A percentile compares a stretch with the other conserved stretches of the same genome.
These are phyloP conservation scores for Cladorrhinum samala DNA, from an alignment of 495 filamentous ascomycete genomes.

Conservation along the genomic window DNA sequence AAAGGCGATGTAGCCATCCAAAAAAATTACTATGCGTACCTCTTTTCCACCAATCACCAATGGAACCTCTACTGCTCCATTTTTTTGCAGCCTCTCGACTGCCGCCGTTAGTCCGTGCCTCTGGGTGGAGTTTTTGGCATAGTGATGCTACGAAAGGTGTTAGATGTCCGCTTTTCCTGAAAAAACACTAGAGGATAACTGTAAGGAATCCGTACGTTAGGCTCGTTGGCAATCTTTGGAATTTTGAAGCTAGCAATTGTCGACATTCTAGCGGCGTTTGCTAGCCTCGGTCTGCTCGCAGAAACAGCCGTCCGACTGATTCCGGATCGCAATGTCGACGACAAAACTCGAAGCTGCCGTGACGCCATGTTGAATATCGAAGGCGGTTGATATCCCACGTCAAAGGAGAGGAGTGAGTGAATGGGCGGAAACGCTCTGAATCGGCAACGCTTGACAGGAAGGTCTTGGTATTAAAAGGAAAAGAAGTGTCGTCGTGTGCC, in stretches of 20 bases:
- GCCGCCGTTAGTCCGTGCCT: conserved; percentile 67
- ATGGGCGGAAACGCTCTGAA: neutral
- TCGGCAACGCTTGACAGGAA: too few species aligned
- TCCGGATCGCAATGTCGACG: conserved; percentile 15
- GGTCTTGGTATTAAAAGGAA: too few species aligned
- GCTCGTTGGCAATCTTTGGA: conserved; percentile 83
- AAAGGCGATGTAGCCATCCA: too few species aligned
- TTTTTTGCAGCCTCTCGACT: conserved; percentile 53
- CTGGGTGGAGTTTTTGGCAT: conserved; percentile 72
- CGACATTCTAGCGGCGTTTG: conserved; percentile 19
- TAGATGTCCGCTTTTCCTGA: conserved; percentile 9
- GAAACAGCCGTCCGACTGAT: conserved; percentile 14
- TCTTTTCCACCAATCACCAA: conserved; percentile 73
- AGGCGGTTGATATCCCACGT: neutral
- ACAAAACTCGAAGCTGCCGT: conserved; percentile 15
- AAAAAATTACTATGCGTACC: too few species aligned
- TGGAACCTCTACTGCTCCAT: conserved; percentile 63
- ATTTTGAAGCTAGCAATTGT: conserved; percentile 74
- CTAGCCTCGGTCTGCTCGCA: conserved; percentile 16
- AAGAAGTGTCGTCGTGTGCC: neutral
- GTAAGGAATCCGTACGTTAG: conserved; percentile 61
- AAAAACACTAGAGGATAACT: neutral
- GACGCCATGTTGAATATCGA: conserved; percentile 16
- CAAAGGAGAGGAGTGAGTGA: neutral
- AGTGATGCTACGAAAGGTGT: conserved; percentile 62